Percentiles rank a stretch among this genome's conserved stretches.
Conservation (phyloP, 2,329 filamentous ascomycete species). For the Colletotrichum magnum region DNA sequence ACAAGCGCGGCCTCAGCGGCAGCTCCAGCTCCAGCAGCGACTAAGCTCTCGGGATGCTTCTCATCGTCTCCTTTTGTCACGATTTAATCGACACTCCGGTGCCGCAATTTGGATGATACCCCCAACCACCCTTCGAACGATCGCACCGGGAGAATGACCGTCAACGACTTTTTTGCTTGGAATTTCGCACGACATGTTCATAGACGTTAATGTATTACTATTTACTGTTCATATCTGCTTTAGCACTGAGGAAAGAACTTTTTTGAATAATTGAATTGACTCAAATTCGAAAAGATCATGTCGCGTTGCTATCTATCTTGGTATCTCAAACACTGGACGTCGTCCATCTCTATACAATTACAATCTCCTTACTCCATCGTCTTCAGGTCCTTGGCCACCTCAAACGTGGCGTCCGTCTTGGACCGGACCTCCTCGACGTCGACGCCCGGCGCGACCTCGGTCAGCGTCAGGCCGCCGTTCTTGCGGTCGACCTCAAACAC, state of each 20-base stretch:
- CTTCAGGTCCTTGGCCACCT: constrained; percentile 70
- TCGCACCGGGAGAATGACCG: constrained; percentile 21
- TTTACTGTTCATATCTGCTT: neutral
- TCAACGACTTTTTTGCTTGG: neutral
- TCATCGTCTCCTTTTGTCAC: neutral
- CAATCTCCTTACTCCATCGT: constrained; percentile 54
- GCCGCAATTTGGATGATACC: constrained; percentile 29
- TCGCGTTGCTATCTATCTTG: constrained; percentile 12
- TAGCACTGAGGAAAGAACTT: neutral
- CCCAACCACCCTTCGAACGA: neutral
- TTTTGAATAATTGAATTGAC: neutral
- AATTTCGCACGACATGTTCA: neutral
- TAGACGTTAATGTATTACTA: constrained; percentile 30
- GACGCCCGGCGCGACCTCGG: constrained; percentile 79
- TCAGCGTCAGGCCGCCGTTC: constrained; percentile 75
- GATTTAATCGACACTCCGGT: constrained; percentile 1
- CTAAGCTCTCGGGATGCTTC: neutral
- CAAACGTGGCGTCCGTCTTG: constrained; percentile 80
- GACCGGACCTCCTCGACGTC: constrained; percentile 76
- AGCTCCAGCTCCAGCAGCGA: constrained; percentile 38
- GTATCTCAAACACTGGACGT: constrained; percentile 15
- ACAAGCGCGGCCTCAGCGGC: constrained; percentile 38
- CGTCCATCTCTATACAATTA: neutral
- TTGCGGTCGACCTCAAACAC: constrained; percentile 78
- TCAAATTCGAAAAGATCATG: neutral